Conservation (phyloP, 371 early-diverging fungal genomes). For the Fennellomyces sp. region DNA sequence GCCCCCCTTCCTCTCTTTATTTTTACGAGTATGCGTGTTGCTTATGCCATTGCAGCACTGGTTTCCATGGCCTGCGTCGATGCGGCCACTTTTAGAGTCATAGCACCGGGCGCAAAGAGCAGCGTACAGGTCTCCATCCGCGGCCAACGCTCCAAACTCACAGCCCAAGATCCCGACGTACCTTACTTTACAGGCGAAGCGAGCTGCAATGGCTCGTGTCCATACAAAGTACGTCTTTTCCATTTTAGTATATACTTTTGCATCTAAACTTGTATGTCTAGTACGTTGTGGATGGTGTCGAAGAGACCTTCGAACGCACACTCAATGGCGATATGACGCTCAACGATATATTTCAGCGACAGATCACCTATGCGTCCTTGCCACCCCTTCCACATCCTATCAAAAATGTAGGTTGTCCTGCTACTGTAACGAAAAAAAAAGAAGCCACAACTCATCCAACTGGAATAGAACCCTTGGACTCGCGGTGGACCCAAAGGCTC, state of each 20-base stretch:
- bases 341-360: slow-evolving; percentile 54
- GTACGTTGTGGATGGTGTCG: slow-evolving; percentile 48
- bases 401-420: slow-evolving; percentile 14
- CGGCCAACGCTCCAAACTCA: slow-evolving; percentile 41
- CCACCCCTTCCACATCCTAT: slow-evolving; percentile 57
- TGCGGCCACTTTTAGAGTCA: slow-evolving; percentile 40
- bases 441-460: not conserved
- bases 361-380: slow-evolving; percentile 56
- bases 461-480: slow-evolving; percentile 34
- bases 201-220: slow-evolving; percentile 32
- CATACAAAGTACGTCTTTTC: slow-evolving; percentile 39
- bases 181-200: slow-evolving; percentile 51
- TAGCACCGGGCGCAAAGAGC: slow-evolving; percentile 50
- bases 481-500: slow-evolving; percentile 40
- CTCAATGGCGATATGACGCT: slow-evolving; percentile 38
- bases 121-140: slow-evolving; percentile 50
- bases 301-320: slow-evolving; percentile 51
- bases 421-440: too few relatives aligned
- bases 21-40: not conserved
- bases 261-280: slow-evolving; percentile 6
- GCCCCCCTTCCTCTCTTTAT: not conserved
- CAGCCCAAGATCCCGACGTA: slow-evolving; percentile 42
- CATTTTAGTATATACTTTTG: not conserved
- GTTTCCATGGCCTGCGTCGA: not conserved
- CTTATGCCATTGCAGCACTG: slow-evolving; percentile 2